phyloP scores from a whole-genome alignment of 1,284 basidiomycete genomes.

The Athelia sp. region DNA sequence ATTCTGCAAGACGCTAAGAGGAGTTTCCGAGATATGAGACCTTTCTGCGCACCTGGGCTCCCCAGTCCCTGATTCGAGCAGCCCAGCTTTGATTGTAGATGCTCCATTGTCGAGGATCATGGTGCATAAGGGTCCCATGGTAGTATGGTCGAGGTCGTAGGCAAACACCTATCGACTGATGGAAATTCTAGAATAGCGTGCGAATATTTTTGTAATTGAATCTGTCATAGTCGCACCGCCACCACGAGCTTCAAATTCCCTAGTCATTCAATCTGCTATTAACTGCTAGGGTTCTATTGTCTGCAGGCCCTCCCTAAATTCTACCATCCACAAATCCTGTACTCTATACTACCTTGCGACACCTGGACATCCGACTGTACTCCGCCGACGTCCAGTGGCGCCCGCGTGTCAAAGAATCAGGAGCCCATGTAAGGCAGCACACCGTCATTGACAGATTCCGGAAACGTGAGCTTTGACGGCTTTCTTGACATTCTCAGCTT shows the following conservation, averaged over 20 bases:
- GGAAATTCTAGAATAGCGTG: no score
- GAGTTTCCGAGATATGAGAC: slow-evolving; percentile 62
- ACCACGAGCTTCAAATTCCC: no score
- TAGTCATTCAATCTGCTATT: no score
- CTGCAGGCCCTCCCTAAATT: no score
- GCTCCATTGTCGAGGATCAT: slow-evolving; percentile 86
- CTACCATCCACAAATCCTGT: no score
- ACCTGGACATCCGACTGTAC: background rate
- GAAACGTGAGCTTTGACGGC: background rate
- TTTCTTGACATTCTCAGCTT: background rate
- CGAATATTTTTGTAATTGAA: no score
- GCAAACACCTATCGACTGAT: no score
- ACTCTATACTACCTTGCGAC: background rate
- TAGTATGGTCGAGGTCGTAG: no score
- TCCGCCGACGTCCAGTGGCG: no score
- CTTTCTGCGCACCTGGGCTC: slow-evolving; percentile 23
- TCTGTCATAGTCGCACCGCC: no score
- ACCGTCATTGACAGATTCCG: background rate
- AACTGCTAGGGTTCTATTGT: no score
- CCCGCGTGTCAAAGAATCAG: no score
- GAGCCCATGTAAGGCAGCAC: background rate
- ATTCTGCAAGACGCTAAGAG: slow-evolving; percentile 40
- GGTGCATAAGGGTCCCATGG: slow-evolving; percentile 39
- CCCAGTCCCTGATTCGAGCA: slow-evolving; percentile 27
- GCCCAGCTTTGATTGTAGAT: slow-evolving; percentile 74